Conservation (phyloP, 176 grass and related monocot genomes). For the Bolboschoenus planiculmis region DNA sequence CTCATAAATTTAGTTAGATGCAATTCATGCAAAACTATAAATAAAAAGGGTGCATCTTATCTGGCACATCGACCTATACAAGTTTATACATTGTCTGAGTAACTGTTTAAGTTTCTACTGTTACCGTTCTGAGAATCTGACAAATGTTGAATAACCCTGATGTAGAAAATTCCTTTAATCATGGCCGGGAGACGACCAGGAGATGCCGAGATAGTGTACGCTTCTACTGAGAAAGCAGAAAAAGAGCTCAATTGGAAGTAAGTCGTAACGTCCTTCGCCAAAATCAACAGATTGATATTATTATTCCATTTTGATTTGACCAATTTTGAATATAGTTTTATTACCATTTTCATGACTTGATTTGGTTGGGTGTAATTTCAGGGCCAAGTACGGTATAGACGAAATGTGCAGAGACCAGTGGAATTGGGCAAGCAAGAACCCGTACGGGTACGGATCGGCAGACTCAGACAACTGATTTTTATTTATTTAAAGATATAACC, state of each 20-base stretch:
- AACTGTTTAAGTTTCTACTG: neutral
- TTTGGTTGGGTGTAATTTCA: conserved; percentile 19
- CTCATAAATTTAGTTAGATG: neutral
- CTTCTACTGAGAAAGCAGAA: conserved; percentile 59
- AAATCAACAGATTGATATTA: neutral
- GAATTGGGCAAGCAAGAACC: conserved; percentile 96
- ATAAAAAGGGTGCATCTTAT: neutral
- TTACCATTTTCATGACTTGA: neutral
- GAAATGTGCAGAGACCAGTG: conserved; percentile 98
- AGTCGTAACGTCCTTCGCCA: conserved; percentile 5
- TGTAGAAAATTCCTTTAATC: conserved; percentile 62
- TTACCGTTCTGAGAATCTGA: neutral
- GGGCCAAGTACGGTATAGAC: conserved; percentile 68
- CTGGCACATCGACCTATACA: neutral
- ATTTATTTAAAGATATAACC: neutral
- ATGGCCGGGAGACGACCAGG: conserved; percentile 63
- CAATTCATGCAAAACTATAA: neutral
- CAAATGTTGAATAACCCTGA: neutral
- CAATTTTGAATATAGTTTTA: neutral
- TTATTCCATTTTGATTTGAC: neutral
- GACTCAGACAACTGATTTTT: conserved; percentile 24
- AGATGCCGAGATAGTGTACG: conserved; percentile 69
- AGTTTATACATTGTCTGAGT: neutral
- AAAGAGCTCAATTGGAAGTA: conserved; percentile 86
- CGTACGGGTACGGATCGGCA: conserved; percentile 54